Evolutionary conservation across 345 rosid species (phyloP), one percentile per base, ranked within the genome.

Genomic region (Abelmoschus esculentus): DNA sequence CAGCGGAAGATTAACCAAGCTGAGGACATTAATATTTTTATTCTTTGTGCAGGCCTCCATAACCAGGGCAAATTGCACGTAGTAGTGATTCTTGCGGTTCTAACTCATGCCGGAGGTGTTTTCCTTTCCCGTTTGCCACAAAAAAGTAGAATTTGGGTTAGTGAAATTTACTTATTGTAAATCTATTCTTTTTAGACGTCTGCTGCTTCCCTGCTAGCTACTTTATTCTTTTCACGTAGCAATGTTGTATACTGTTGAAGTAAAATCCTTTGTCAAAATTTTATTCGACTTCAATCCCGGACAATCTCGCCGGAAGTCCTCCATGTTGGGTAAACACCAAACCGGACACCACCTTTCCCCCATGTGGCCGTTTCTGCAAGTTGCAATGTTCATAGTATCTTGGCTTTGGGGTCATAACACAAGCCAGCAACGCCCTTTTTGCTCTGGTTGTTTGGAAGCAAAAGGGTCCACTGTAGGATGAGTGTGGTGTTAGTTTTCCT

Each of bases 31-130:
- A 61, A 44, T 79, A 72, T 72, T 81, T 54, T 74, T 66, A 82
- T 86, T 82, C 89, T 85, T 87, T 83, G 87, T 81, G 86, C 86
- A 80, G 71, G 53, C 81, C 61, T 70, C 3, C 69, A 74, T 46
- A 59, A 52, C 19, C 61, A 71, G 70, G 71, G 78, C 55, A 47
- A 69, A 19, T 13, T 78, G 88, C 82, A 78, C 66, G 61, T 63
- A 74, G 57, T 59, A 72, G 61, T 70, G 63, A 81, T 84, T 86
- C 84, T 81, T 86, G 77, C 61, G 87, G 83, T 77, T 83, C 87
- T 80, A 76, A 4, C 62, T 86, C 32, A 26, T 1, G 31, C 31
- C 81, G 81, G 49, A 76, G 78, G 81, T 79, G 68, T 77, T 81
- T 81, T 80, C 42, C 10, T 38, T 38, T 7, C 42, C 42, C 1